A percentile compares a stretch with the other conserved stretches of the same genome.
Evolutionary conservation across 768 basidiomycete genomes (phyloP).

Genomic region (Leccinum sublutescens): DNA sequence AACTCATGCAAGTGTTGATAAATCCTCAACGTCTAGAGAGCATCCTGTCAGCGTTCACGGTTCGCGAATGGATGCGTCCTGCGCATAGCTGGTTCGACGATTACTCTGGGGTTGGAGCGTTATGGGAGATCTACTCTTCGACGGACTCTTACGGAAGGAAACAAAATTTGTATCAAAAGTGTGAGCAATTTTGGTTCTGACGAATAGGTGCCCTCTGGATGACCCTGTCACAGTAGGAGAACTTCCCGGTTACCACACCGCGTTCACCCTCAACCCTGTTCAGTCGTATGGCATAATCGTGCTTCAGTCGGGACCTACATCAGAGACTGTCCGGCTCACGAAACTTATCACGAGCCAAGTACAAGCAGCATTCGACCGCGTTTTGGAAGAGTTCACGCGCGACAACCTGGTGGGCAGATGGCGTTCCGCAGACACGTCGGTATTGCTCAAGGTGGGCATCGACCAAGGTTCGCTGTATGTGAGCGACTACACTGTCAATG

Average conservation of each 20-base stretch:
- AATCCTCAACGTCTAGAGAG: slow-evolving; percentile 38
- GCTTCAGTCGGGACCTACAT: slow-evolving; percentile 38
- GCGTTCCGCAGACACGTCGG: slow-evolving; percentile 27
- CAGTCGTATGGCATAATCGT: slow-evolving; percentile 43
- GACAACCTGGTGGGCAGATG: slow-evolving; percentile 36
- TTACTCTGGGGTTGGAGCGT: slow-evolving; percentile 39
- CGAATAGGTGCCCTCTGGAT: background rate
- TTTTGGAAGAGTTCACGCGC: slow-evolving; percentile 29
- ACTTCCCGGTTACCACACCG: slow-evolving; percentile 39
- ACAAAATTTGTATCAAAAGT: slow-evolving; percentile 31
- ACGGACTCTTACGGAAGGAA: slow-evolving; percentile 31
- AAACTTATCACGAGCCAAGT: slow-evolving; percentile 33
- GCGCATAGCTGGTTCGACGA: slow-evolving; percentile 38
- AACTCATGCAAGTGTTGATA: slow-evolving; percentile 44
- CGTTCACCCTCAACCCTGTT: slow-evolving; percentile 40
- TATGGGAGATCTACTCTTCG: slow-evolving; percentile 42
- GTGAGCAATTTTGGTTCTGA: background rate
- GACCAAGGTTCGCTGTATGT: slow-evolving; percentile 30
- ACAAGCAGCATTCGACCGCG: slow-evolving; percentile 36
- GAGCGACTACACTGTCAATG: slow-evolving; percentile 33
- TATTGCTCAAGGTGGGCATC: slow-evolving; percentile 31
- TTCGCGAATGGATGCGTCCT: slow-evolving; percentile 45
- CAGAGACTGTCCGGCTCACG: slow-evolving; percentile 32
- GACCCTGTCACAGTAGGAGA: slow-evolving; percentile 35
- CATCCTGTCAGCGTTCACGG: slow-evolving; percentile 32